These are phyloP conservation scores for Pugionium dolabratum DNA, from an alignment of 345 rosid genomes.

Conservation along the genomic window DNA sequence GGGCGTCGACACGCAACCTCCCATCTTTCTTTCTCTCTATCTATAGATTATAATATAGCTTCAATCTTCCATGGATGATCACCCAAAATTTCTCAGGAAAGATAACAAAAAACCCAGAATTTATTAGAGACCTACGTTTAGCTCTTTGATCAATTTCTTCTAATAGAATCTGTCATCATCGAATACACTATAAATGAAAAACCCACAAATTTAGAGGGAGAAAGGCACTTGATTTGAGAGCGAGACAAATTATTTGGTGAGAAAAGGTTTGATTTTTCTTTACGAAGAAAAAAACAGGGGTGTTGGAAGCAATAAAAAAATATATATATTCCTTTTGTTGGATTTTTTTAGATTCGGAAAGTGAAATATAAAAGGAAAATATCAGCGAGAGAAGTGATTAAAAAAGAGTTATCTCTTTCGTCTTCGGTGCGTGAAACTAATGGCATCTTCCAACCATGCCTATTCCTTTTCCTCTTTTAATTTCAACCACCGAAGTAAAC, in stretches of 20 bases:
- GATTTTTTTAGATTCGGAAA: conserved; percentile 26
- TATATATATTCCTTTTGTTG: not conserved
- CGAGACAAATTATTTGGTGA: conserved; percentile 32
- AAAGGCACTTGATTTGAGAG: conserved; percentile 20
- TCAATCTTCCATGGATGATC: conserved; percentile 24
- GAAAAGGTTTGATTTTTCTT: not conserved
- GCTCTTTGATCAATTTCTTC: conserved; percentile 26
- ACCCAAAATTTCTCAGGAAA: not conserved
- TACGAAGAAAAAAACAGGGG: not conserved
- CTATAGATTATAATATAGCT: not conserved
- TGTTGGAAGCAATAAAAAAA: too few relatives aligned
- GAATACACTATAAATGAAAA: conserved; percentile 28
- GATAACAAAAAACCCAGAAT: not conserved
- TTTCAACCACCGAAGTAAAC: conserved; percentile 16
- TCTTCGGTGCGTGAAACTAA: not conserved
- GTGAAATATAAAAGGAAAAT: conserved; percentile 23
- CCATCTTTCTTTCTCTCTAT: conserved; percentile 50
- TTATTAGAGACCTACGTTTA: conserved; percentile 10
- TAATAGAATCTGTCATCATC: conserved; percentile 30
- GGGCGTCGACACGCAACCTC: conserved; percentile 79
- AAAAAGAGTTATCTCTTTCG: conserved; percentile 10
- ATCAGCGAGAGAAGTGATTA: conserved; percentile 3
- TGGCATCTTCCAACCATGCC: not conserved
- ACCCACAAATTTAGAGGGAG: conserved; percentile 22
- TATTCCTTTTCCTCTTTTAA: not conserved